These are phyloP conservation scores for Boletus smithii DNA, from an alignment of 1,284 basidiomycete species.

Conservation along the genomic window DNA sequence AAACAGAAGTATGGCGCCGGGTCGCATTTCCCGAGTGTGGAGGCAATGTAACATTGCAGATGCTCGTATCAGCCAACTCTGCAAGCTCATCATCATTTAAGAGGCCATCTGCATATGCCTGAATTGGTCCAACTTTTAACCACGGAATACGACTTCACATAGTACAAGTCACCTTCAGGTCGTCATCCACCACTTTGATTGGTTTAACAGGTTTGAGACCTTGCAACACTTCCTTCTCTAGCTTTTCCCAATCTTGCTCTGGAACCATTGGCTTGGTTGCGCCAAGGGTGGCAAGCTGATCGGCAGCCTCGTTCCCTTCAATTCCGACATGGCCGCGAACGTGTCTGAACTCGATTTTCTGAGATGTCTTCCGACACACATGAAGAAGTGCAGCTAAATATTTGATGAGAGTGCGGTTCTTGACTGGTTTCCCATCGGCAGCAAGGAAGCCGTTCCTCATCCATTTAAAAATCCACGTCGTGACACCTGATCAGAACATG, in stretches of 20 bases:
- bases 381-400: slow-evolving; percentile 58
- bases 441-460: slow-evolving; percentile 47
- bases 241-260: slow-evolving; percentile 56
- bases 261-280: slow-evolving; percentile 34
- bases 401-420: slow-evolving; percentile 62
- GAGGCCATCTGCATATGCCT: slow-evolving; percentile 26
- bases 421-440: slow-evolving; percentile 50
- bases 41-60: not conserved
- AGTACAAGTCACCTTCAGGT: slow-evolving; percentile 22
- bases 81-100: slow-evolving; percentile 13
- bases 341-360: slow-evolving; percentile 55
- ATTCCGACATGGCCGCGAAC: slow-evolving; percentile 72
- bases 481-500: slow-evolving; percentile 49
- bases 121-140: slow-evolving; percentile 8
- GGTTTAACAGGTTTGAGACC: slow-evolving; percentile 8
- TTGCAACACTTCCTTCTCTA: slow-evolving; percentile 19
- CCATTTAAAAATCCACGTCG: slow-evolving; percentile 67
- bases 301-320: slow-evolving; percentile 77
- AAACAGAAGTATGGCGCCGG: not conserved
- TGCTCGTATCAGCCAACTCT: slow-evolving; percentile 2
- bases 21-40: not conserved
- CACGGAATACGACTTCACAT: not conserved
- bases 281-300: slow-evolving; percentile 62
- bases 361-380: slow-evolving; percentile 45
- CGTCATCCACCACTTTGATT: not conserved